These are phyloP conservation scores for Saitozyma podzolica DNA, from an alignment of 768 basidiomycete species.

Conservation along the genomic window DNA sequence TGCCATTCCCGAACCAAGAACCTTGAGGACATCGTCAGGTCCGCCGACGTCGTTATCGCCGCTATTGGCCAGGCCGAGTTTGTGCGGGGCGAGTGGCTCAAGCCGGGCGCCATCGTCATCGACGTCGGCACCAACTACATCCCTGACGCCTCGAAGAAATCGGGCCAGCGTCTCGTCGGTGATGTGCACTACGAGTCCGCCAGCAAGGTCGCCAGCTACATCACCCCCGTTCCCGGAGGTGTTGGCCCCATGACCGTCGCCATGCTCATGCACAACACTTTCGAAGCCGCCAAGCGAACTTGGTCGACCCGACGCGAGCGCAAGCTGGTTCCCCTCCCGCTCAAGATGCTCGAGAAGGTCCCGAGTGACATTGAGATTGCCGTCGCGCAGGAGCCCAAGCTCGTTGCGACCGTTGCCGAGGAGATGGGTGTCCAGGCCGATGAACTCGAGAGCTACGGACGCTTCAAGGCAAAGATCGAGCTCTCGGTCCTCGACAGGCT, in stretches of 20 bases:
- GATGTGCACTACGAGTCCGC: slow-evolving; percentile 87
- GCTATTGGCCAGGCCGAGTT: slow-evolving; percentile 93
- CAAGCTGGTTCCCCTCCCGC: slow-evolving; percentile 73
- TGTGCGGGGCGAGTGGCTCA: slow-evolving; percentile 91
- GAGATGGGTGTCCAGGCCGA: slow-evolving; percentile 84
- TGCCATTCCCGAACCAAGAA: slow-evolving; percentile 90
- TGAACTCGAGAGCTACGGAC: slow-evolving; percentile 91
- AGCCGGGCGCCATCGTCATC: slow-evolving; percentile 90
- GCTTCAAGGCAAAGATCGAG: slow-evolving; percentile 96
- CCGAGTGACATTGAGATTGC: slow-evolving; percentile 97
- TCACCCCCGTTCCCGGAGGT: slow-evolving; percentile 97
- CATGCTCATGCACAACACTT: slow-evolving; percentile 92
- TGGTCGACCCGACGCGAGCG: slow-evolving; percentile 69
- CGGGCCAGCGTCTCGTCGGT: slow-evolving; percentile 91
- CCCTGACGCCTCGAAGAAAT: slow-evolving; percentile 86
- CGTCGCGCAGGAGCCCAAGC: slow-evolving; percentile 90
- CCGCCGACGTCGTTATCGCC: slow-evolving; percentile 88
- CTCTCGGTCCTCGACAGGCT: slow-evolving; percentile 82
- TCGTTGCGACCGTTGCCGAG: slow-evolving; percentile 73
- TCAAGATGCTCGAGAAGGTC: slow-evolving; percentile 79
- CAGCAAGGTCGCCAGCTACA: slow-evolving; percentile 74
- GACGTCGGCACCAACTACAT: slow-evolving; percentile 98
- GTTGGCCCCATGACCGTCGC: slow-evolving; percentile 99
- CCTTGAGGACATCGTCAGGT: slow-evolving; percentile 74
- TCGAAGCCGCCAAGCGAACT: slow-evolving; percentile 75